These are phyloP conservation scores for Agrostemma githago DNA, from an alignment of 148 eudicot genomes.

Conservation along the genomic window DNA sequence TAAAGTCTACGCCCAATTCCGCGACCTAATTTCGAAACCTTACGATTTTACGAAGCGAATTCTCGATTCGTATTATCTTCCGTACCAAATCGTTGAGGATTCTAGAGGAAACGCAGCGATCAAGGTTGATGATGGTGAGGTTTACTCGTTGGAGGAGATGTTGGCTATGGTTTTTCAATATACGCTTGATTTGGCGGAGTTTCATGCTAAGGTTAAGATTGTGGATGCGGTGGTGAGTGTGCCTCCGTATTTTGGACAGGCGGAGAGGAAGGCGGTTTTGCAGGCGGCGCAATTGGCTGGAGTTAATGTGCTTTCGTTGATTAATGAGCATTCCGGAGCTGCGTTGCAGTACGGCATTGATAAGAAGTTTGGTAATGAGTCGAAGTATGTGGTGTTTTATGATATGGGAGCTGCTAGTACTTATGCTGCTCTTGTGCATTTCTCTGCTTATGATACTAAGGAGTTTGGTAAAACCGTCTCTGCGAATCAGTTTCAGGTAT, in stretches of 20 bases:
- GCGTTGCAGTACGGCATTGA: slow-evolving; percentile 98
- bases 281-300: slow-evolving; percentile 81
- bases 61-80: slow-evolving; percentile 48
- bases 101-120: slow-evolving; percentile 50
- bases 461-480: slow-evolving; percentile 85
- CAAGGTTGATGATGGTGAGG: slow-evolving; percentile 53
- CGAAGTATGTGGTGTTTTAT: slow-evolving; percentile 77
- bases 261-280: slow-evolving; percentile 75
- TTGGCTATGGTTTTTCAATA: slow-evolving; percentile 64
- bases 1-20: slow-evolving; percentile 69
- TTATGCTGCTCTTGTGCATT: slow-evolving; percentile 90
- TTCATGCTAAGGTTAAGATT: slow-evolving; percentile 56
- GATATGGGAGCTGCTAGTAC: slow-evolving; percentile 91
- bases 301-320: slow-evolving; percentile 68
- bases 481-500: slow-evolving; percentile 91
- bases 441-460: slow-evolving; percentile 84
- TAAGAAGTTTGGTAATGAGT: slow-evolving; percentile 86
- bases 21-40: slow-evolving; percentile 66
- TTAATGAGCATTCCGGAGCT: slow-evolving; percentile 89
- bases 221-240: slow-evolving; percentile 88
- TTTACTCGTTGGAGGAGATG: slow-evolving; percentile 83
- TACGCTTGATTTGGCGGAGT: slow-evolving; percentile 61
- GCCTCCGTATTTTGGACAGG: slow-evolving; percentile 86
- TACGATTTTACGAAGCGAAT: slow-evolving; percentile 20
- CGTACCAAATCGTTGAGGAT: slow-evolving; percentile 48